Conservation (phyloP, 1,284 basidiomycete genomes). For the Spongiforma sp. region DNA sequence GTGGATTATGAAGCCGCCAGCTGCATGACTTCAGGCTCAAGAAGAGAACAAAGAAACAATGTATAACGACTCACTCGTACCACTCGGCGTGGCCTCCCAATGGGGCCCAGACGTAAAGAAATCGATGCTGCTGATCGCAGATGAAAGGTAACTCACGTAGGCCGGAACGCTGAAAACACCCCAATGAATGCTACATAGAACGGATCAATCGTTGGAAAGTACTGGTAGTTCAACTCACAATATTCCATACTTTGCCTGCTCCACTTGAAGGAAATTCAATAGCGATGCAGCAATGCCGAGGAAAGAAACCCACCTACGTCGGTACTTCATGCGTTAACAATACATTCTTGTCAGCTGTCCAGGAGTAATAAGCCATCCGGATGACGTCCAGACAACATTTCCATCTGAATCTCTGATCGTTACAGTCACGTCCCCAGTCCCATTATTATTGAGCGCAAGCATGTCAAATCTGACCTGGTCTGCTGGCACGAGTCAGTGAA, state of each 20-base stretch:
- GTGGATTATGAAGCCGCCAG: conserved; percentile 46
- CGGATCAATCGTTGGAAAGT: background rate
- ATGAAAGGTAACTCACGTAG: conserved; percentile 38
- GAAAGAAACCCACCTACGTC: conserved; percentile 46
- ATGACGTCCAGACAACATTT: conserved; percentile 37
- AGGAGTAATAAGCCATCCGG: conserved; percentile 46
- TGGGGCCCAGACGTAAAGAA: conserved; percentile 35
- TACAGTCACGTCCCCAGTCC: conserved; percentile 40
- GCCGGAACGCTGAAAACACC: conserved; percentile 59
- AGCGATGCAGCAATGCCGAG: background rate
- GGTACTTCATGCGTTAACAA: conserved; percentile 55
- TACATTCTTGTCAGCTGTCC: conserved; percentile 43
- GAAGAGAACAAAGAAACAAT: background rate
- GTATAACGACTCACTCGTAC: conserved; percentile 48
- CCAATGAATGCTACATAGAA: conserved; percentile 54
- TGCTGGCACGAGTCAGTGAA: conserved; percentile 47
- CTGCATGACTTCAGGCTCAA: conserved; percentile 26
- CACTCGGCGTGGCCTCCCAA: conserved; percentile 56
- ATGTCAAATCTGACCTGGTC: conserved; percentile 53
- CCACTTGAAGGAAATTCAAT: conserved; percentile 40
- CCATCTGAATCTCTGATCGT: conserved; percentile 41
- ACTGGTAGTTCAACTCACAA: conserved; percentile 46
- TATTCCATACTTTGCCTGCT: conserved; percentile 60
- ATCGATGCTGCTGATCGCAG: background rate
- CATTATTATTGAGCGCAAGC: conserved; percentile 38